phyloP scores from a whole-genome alignment of 306 rosid genomes.

The Quercus engelmannii region DNA sequence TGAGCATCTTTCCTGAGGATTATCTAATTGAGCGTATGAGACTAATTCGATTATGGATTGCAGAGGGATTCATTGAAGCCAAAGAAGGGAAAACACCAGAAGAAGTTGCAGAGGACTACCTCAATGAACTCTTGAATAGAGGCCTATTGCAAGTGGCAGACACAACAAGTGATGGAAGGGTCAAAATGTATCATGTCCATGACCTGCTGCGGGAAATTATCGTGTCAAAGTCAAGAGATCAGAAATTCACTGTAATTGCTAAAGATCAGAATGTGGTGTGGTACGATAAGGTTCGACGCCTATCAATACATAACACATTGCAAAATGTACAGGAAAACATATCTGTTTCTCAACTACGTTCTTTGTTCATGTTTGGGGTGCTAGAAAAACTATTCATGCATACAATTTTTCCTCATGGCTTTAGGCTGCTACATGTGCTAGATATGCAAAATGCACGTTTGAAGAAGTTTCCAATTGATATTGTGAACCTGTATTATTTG shows the following conservation, averaged over 20 bases:
- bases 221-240: conserved; percentile 43
- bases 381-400: conserved; percentile 17
- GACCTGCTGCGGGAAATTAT: conserved; percentile 51
- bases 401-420: conserved; percentile 32
- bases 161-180: not conserved
- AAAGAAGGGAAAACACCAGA: conserved; percentile 4
- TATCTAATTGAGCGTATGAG: not conserved
- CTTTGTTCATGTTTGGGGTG: conserved; percentile 46
- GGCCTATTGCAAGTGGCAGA: not conserved
- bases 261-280: conserved; percentile 31
- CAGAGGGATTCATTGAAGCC: conserved; percentile 1
- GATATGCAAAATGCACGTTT: conserved; percentile 38
- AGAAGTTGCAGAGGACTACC: conserved; percentile 2
- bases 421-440: conserved; percentile 39
- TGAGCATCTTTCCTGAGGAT: conserved; percentile 26
- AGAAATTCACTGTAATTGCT: conserved; percentile 42
- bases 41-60: not conserved
- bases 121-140: conserved; percentile 3
- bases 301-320: conserved; percentile 32
- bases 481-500: conserved; percentile 24
- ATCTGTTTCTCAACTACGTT: conserved; percentile 48
- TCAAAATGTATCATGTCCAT: conserved; percentile 42
- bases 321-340: conserved; percentile 35
- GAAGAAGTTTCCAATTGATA: conserved; percentile 32
- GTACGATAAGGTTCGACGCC: conserved; percentile 50